These are phyloP conservation scores for Neurospora discreta DNA, from an alignment of 495 filamentous ascomycete genomes.

Conservation along the genomic window DNA sequence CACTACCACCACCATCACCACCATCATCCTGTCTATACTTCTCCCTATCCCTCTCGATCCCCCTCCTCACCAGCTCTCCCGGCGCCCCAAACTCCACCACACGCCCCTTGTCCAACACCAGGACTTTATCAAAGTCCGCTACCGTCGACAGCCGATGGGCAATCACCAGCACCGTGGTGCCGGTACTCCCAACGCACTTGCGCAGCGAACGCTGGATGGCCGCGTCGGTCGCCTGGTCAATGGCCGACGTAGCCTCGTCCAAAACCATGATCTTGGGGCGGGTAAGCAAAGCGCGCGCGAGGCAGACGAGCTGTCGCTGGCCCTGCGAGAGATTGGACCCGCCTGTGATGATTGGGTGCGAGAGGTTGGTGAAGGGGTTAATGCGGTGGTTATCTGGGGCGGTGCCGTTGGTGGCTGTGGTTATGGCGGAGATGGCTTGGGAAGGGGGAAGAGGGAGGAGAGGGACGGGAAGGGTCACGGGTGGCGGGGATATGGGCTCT, in stretches of 20 bases:
- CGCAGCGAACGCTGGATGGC: conserved; percentile 62
- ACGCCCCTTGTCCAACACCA: conserved; percentile 48
- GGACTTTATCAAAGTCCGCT: conserved; percentile 56
- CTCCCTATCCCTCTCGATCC: conserved; percentile 1
- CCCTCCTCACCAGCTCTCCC: conserved; percentile 11
- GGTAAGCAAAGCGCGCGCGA: conserved; percentile 59
- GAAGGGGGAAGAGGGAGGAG: not conserved
- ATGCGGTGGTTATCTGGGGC: not conserved
- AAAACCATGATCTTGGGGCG: conserved; percentile 71
- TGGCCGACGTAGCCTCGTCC: conserved; percentile 73
- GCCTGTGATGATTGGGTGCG: conserved; percentile 15
- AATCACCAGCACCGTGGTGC: conserved; percentile 69
- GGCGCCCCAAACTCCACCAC: conserved; percentile 44
- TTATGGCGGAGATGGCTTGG: not conserved
- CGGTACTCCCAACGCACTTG: conserved; percentile 54
- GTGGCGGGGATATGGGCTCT: not conserved
- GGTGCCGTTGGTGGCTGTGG: not conserved
- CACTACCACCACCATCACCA: not conserved
- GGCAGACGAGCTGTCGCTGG: conserved; percentile 57
- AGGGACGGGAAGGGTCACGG: not conserved
- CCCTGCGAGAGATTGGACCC: conserved; percentile 44
- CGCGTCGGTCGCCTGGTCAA: conserved; percentile 62
- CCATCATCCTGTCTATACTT: not conserved
- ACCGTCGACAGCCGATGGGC: conserved; percentile 64
- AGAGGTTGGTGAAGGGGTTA: conserved; percentile 18